A percentile compares a stretch with the other conserved stretches of the same genome.
Conservation (phyloP, 2,329 filamentous ascomycete species). For the Paecilomyces fulvus region DNA sequence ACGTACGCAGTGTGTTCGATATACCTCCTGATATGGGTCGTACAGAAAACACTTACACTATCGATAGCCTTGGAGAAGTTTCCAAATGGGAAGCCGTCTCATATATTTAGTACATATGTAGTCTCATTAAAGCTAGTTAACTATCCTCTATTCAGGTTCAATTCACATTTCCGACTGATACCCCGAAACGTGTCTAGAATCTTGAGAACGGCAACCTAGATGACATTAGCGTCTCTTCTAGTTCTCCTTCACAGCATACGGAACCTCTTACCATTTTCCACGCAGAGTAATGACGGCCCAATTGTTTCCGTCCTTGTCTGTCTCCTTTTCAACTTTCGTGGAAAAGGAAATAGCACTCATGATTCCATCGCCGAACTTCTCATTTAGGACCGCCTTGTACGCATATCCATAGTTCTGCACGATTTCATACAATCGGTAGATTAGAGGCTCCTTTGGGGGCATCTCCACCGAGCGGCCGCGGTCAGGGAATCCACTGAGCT, state of each 20-base stretch:
- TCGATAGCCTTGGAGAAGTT: too few relatives aligned
- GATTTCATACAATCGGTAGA: constrained; percentile 88
- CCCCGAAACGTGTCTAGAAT: constrained; percentile 21
- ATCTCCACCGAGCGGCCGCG: constrained; percentile 70
- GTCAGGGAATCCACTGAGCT: constrained; percentile 69
- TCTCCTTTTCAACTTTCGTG: constrained; percentile 89
- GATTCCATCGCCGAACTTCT: constrained; percentile 91
- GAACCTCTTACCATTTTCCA: constrained; percentile 64
- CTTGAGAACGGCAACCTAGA: constrained; percentile 39
- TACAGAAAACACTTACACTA: too few relatives aligned
- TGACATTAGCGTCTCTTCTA: constrained; percentile 6
- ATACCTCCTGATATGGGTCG: too few relatives aligned
- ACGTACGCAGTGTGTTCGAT: too few relatives aligned
- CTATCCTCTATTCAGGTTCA: not conserved
- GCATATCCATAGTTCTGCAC: constrained; percentile 96
- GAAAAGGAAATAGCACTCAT: constrained; percentile 94
- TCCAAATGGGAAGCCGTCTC: too few relatives aligned
- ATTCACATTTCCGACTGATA: not conserved
- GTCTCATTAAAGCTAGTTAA: not conserved
- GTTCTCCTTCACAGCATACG: not conserved
- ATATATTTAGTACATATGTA: not conserved
- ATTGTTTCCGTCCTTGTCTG: constrained; percentile 67
- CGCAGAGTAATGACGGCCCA: constrained; percentile 81
- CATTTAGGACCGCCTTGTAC: constrained; percentile 90
- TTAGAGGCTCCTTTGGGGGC: constrained; percentile 75